Percentiles rank a stretch among this genome's conserved stretches.
Evolutionary conservation across 2,329 filamentous ascomycete genomes (phyloP).

Genomic region (Pseudomassariella vexata): DNA sequence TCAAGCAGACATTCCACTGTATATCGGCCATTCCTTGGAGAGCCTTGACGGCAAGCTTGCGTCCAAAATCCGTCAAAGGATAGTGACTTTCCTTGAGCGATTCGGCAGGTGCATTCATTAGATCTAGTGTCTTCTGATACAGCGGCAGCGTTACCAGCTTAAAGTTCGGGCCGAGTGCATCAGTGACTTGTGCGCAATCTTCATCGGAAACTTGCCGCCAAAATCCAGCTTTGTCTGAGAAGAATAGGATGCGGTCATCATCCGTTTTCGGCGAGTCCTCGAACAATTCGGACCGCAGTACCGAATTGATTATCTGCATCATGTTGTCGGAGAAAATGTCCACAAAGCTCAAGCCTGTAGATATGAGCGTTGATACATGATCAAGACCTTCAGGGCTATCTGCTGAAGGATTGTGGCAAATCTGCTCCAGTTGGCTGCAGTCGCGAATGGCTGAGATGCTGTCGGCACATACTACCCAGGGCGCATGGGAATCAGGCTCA

Average conservation of each 20-base stretch:
- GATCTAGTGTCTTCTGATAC: slow-evolving; percentile 45
- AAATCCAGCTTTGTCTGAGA: slow-evolving; percentile 76
- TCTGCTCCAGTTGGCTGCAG: slow-evolving; percentile 71
- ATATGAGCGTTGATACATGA: slow-evolving; percentile 54
- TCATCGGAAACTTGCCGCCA: slow-evolving; percentile 77
- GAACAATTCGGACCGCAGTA: slow-evolving; percentile 67
- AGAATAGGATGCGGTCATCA: slow-evolving; percentile 67
- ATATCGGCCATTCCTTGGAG: slow-evolving; percentile 73
- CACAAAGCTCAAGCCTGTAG: slow-evolving; percentile 64
- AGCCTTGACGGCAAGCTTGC: slow-evolving; percentile 67
- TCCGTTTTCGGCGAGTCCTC: slow-evolving; percentile 66
- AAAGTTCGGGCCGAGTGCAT: slow-evolving; percentile 61
- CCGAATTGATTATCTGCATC: slow-evolving; percentile 59
- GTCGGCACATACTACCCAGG: slow-evolving; percentile 83
- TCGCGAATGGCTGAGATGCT: slow-evolving; percentile 72
- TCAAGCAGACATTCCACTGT: slow-evolving; percentile 70
- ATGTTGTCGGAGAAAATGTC: slow-evolving; percentile 66
- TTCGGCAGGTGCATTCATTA: slow-evolving; percentile 40
- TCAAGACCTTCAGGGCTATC: slow-evolving; percentile 40
- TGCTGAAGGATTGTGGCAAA: slow-evolving; percentile 65
- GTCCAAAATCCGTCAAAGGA: slow-evolving; percentile 69
- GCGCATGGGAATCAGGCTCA: slow-evolving; percentile 64
- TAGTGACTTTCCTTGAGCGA: slow-evolving; percentile 28
- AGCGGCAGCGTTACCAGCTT: slow-evolving; percentile 50
- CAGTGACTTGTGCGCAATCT: slow-evolving; percentile 64